Evolutionary conservation across 305 asterid genomes (phyloP).

Genomic region (Caryopteris hybrid): DNA sequence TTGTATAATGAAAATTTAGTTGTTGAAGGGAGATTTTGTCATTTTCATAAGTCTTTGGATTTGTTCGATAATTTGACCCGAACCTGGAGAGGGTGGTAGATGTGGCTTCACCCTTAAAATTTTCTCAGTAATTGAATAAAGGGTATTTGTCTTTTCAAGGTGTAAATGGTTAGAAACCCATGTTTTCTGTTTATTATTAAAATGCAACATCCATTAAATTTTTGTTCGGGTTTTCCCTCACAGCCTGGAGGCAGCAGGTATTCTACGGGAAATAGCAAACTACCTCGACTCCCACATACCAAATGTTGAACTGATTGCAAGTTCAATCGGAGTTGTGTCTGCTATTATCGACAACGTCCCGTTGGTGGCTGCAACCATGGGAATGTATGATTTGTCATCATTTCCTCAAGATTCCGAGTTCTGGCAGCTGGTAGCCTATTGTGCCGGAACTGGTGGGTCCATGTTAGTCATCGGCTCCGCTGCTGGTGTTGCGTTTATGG

Average conservation of each 20-base stretch:
- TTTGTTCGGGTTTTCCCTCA: background rate
- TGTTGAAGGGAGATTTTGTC: too few relatives aligned
- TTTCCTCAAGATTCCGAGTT: slow-evolving; percentile 90
- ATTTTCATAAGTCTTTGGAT: too few relatives aligned
- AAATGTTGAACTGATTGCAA: slow-evolving; percentile 70
- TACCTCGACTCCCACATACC: slow-evolving; percentile 85
- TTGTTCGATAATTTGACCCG: too few relatives aligned
- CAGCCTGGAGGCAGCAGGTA: slow-evolving; percentile 96
- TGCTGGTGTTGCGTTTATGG: slow-evolving; percentile 98
- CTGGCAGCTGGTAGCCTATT: slow-evolving; percentile 92
- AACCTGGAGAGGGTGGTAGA: too few relatives aligned
- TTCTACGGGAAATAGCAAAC: slow-evolving; percentile 85
- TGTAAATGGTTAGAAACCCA: too few relatives aligned
- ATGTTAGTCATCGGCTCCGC: slow-evolving; percentile 95
- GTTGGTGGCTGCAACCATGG: slow-evolving; percentile 98
- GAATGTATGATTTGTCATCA: slow-evolving; percentile 86
- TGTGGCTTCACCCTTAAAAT: too few relatives aligned
- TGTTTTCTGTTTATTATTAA: too few relatives aligned
- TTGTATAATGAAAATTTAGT: too few relatives aligned
- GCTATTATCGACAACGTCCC: slow-evolving; percentile 96
- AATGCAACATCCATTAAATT: too few relatives aligned
- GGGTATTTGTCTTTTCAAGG: too few relatives aligned
- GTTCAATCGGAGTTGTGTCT: slow-evolving; percentile 88
- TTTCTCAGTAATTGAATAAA: too few relatives aligned
- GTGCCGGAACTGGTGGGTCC: slow-evolving; percentile 99